Conservation (phyloP, 1,284 basidiomycete species). For the Mycosarcoma mackinlayi region DNA sequence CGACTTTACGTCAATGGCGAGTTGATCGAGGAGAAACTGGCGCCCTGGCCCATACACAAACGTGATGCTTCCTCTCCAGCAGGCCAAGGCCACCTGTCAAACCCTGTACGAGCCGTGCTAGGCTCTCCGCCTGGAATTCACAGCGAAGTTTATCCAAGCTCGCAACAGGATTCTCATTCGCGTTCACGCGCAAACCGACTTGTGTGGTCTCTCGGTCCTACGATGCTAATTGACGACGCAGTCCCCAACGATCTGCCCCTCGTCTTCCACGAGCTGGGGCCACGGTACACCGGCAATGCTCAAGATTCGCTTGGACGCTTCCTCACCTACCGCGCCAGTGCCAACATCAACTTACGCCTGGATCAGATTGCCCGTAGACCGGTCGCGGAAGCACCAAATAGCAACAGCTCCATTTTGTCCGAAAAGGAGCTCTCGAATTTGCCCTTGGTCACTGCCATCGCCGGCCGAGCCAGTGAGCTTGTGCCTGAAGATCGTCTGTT, state of each 20-base stretch:
- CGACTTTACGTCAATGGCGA: slow-evolving; percentile 58
- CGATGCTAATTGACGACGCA: slow-evolving; percentile 52
- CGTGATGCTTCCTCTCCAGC: slow-evolving; percentile 13
- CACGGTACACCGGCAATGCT: slow-evolving; percentile 55
- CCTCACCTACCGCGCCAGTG: slow-evolving; percentile 56
- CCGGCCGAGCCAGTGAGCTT: slow-evolving; percentile 41
- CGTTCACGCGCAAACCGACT: slow-evolving; percentile 26
- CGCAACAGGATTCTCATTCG: background rate
- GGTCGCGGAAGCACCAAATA: slow-evolving; percentile 2
- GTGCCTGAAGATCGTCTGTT: slow-evolving; percentile 52
- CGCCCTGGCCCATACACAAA: slow-evolving; percentile 36
- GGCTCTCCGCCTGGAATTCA: slow-evolving; percentile 45
- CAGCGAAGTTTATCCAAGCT: background rate
- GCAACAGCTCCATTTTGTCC: slow-evolving; percentile 6
- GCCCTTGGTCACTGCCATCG: slow-evolving; percentile 55
- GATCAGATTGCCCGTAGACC: slow-evolving; percentile 39
- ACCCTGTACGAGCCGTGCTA: slow-evolving; percentile 43
- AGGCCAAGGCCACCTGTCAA: slow-evolving; percentile 6
- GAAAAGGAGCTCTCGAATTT: slow-evolving; percentile 48
- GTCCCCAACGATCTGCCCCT: slow-evolving; percentile 54
- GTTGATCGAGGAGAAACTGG: slow-evolving; percentile 50
- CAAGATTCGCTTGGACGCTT: slow-evolving; percentile 62
- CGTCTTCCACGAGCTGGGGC: slow-evolving; percentile 51
- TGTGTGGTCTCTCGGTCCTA: slow-evolving; percentile 58
- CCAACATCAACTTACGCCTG: slow-evolving; percentile 57